These are phyloP conservation scores for Diversispora eburnea DNA, from an alignment of 192 early-diverging fungal genomes.

Conservation along the genomic window DNA sequence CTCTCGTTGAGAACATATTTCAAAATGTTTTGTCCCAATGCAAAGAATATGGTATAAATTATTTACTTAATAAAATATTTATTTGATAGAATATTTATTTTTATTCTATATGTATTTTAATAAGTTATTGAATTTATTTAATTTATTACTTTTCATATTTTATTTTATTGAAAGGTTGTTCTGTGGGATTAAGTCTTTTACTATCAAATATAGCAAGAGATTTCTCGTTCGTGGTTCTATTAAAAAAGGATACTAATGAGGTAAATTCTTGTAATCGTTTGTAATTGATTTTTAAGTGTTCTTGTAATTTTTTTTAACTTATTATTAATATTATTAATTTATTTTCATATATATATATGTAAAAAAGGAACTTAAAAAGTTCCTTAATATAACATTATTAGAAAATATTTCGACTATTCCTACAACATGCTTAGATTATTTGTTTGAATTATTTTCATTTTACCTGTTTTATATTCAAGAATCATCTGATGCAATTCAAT, in stretches of 20 bases:
- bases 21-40: not conserved
- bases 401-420: not conserved
- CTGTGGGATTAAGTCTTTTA: conserved; percentile 2
- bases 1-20: conserved; percentile 5
- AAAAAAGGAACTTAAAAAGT: not conserved
- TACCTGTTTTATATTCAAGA: not conserved
- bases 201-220: not conserved
- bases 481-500: not conserved
- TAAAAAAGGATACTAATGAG: not conserved
- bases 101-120: not conserved
- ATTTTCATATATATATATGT: not conserved
- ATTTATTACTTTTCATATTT: not conserved
- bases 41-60: not conserved
- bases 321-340: not conserved
- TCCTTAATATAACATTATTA: not conserved
- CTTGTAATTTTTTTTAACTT: not conserved
- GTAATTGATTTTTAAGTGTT: too few relatives aligned
- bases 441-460: conserved; percentile 1
- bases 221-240: not conserved
- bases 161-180: conserved; percentile 4
- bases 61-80: too few relatives aligned
- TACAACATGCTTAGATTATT: not conserved
- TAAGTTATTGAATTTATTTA: not conserved
- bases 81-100: not conserved
- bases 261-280: not conserved